phyloP scores from a whole-genome alignment of 176 grass and related monocot species.

The Oryza meridionalis region DNA sequence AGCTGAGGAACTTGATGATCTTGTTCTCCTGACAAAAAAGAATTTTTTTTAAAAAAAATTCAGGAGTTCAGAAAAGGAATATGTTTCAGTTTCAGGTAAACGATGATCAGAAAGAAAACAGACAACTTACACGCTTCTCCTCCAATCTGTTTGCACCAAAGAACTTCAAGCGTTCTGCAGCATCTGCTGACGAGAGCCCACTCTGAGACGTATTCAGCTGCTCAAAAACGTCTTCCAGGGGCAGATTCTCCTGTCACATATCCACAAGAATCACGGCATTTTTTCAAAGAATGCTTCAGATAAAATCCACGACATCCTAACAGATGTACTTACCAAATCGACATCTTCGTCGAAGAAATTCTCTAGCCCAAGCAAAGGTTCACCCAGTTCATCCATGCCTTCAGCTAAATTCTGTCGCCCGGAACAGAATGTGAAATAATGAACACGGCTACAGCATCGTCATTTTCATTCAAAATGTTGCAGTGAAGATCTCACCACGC shows the following conservation, averaged over 20 bases:
- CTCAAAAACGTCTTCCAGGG: slow-evolving; percentile 66
- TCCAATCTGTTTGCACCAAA: slow-evolving; percentile 77
- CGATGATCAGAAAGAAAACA: not conserved
- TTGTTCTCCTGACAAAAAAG: slow-evolving; percentile 69
- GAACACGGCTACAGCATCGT: no score
- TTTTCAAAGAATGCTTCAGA: not conserved
- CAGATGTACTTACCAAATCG: slow-evolving; percentile 57
- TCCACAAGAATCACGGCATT: not conserved
- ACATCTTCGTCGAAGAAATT: slow-evolving; percentile 49
- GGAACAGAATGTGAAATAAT: not conserved
- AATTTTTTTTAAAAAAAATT: not conserved
- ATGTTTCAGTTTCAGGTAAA: not conserved
- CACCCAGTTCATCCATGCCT: slow-evolving; percentile 58
- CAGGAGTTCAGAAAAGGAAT: not conserved
- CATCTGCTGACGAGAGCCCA: slow-evolving; percentile 65
- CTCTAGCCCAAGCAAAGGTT: slow-evolving; percentile 57
- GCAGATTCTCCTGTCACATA: slow-evolving; percentile 50
- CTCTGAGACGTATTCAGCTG: slow-evolving; percentile 47
- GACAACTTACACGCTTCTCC: slow-evolving; percentile 65
- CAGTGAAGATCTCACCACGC: no score
- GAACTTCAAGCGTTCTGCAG: slow-evolving; percentile 55
- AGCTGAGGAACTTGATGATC: slow-evolving; percentile 72
- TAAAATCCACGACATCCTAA: not conserved
- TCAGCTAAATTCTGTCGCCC: not conserved
- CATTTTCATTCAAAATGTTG: no score